Conservation (phyloP, 1,284 basidiomycete species). For the Malassezia obtusa region DNA sequence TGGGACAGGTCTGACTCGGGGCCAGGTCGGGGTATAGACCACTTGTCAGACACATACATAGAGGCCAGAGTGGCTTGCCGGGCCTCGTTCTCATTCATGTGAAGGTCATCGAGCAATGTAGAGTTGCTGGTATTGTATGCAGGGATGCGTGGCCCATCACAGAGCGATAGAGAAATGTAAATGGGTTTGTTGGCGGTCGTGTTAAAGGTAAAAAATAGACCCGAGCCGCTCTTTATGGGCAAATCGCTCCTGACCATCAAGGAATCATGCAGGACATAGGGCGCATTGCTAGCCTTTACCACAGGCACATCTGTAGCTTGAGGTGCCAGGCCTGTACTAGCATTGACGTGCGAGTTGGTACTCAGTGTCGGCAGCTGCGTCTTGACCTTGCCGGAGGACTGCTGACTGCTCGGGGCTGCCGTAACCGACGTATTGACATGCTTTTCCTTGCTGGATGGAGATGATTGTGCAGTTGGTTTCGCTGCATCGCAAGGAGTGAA, state of each 20-base stretch:
- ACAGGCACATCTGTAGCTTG: background rate
- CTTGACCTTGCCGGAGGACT: background rate
- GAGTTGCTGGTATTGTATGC: conserved; percentile 37
- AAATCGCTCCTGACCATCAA: conserved; percentile 21
- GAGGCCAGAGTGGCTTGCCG: conserved; percentile 25
- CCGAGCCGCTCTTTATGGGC: conserved; percentile 16
- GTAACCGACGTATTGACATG: background rate
- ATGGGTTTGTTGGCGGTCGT: conserved; percentile 14
- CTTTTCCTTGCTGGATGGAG: background rate
- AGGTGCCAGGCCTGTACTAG: conserved; percentile 7
- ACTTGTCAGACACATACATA: conserved; percentile 29
- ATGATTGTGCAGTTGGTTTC: background rate
- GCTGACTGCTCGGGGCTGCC: background rate
- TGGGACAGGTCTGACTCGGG: conserved; percentile 16
- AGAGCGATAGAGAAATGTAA: conserved; percentile 34
- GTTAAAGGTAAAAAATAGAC: conserved; percentile 30
- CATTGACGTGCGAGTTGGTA: conserved; percentile 5
- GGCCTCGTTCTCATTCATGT: conserved; percentile 22
- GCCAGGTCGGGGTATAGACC: conserved; percentile 19
- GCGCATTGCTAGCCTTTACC: background rate
- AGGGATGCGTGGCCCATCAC: conserved; percentile 32
- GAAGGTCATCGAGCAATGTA: conserved; percentile 23
- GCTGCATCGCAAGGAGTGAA: no score
- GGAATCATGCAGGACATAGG: conserved; percentile 23
- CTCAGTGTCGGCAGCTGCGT: conserved; percentile 6